Base-by-base conservation (phyloP, 441 rosid species). In the Populus trichocarpa region DNA sequence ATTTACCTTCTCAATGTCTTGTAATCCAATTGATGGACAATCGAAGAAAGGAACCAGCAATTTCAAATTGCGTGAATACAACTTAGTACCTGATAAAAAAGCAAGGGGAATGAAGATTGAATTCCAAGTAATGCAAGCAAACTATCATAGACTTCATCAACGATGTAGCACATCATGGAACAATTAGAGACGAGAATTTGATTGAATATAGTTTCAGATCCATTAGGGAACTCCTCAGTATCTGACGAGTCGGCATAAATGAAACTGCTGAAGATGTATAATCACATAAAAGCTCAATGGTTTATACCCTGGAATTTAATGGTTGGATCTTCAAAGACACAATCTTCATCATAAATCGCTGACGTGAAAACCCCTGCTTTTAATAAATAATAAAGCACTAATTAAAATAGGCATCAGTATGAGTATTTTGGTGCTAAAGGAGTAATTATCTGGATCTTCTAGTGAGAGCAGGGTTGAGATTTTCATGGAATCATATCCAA, bases 321-420 rank as follows among this genome's bases (percentile, higher is more conserved):
- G 50, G 99, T 95, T 16, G 97, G 99, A 72, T 95, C 99, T 84
- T 89, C 97, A 30, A 93, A 95, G 75, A 88, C 59, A 76, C 98
- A 92, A 75, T 92, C 97, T 79, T 91, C 85, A 35, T 86, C 83
- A 69, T 93, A 93, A 71, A 92, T 83, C 13, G 72, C 85, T 77
- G 87, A 81, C 77, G 95, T 87, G 85, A 92, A 92, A 79, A 76
- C 79, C 79, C 97, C 96, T 94, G 73, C 42, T 70, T 77, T 70
- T 79, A 84, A 71, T 2, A 67, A 67, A 68, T 69, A 36, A 7
- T 33, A 2, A 59, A 64, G 11, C 23, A 40, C 26, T 66, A 69
- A 46, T 12, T 57, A 9, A 59, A 22, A 26, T 4, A 28, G 28
- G 63, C 57, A 66, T 10, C 53, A 42, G 53, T 42, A 4, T 0